Conservation (phyloP, 148 eudicot species). For the Rhododendron ferrugineum region DNA sequence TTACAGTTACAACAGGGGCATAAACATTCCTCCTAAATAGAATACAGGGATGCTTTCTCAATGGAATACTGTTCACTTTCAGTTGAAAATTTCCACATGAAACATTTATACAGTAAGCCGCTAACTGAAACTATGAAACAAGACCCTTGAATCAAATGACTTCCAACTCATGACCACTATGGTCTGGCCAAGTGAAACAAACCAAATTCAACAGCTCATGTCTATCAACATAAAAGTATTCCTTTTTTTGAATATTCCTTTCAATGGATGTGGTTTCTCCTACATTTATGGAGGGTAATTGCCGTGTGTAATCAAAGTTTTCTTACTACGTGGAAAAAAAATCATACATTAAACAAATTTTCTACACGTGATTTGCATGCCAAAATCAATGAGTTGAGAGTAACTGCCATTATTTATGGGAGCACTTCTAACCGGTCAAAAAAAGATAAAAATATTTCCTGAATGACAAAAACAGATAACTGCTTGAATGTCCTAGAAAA, state of each 20-base stretch:
- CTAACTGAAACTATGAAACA: not conserved
- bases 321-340: not conserved
- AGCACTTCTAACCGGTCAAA: not conserved
- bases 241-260: not conserved
- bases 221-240: not conserved
- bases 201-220: not conserved
- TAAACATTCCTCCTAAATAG: not conserved
- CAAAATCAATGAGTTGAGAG: not conserved
- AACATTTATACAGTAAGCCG: not conserved
- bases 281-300: not conserved
- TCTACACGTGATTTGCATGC: not conserved
- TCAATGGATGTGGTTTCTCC: not conserved
- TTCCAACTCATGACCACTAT: not conserved
- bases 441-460: not conserved
- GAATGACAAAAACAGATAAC: not conserved
- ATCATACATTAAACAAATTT: not conserved
- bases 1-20: not conserved
- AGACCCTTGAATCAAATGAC: not conserved
- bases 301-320: not conserved
- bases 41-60: not conserved
- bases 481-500: conserved; percentile 1
- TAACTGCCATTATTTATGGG: not conserved
- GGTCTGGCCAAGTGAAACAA: not conserved
- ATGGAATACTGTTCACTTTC: not conserved
- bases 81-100: not conserved